A percentile compares a stretch with the other conserved stretches of the same genome.
Evolutionary conservation across 2,329 filamentous ascomycete species (phyloP).

Genomic region (Fusarium sp.): DNA sequence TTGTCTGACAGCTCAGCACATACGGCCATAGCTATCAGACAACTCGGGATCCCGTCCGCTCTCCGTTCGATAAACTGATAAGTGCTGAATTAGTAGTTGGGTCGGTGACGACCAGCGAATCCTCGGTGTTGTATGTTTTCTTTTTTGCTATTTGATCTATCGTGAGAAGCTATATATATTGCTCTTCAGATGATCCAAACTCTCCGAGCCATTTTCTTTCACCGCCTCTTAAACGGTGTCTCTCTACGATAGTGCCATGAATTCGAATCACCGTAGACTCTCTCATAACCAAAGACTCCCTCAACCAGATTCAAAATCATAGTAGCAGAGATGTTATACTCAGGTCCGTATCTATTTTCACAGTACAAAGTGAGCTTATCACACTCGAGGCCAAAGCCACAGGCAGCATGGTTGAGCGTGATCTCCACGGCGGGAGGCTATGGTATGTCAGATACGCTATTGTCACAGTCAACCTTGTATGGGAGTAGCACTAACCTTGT

Average conservation of each 20-base stretch:
- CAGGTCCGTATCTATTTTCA: constrained; percentile 50
- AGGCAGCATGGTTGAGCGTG: constrained; percentile 59
- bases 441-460: neutral
- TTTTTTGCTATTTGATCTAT: neutral
- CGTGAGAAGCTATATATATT: too few species aligned
- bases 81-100: constrained; percentile 36
- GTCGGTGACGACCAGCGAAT: constrained; percentile 39
- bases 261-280: constrained; percentile 39
- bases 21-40: constrained; percentile 37
- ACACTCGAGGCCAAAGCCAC: constrained; percentile 59
- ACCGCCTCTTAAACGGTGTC: constrained; percentile 24
- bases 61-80: constrained; percentile 37
- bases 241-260: constrained; percentile 49
- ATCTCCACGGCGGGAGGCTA: constrained; percentile 60
- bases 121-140: constrained; percentile 38
- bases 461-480: neutral
- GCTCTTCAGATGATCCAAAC: neutral
- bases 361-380: constrained; percentile 59
- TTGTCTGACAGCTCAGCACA: neutral
- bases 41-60: constrained; percentile 39
- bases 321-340: constrained; percentile 57
- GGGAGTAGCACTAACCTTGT: constrained; percentile 50
- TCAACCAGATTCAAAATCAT: constrained; percentile 62
- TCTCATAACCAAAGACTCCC: constrained; percentile 60
- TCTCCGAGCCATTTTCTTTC: neutral